Percentiles rank a stretch among this genome's conserved stretches.
Evolutionary conservation across 202 grass and related monocot genomes (phyloP).

Genomic region (Dendrocalamus latiflorus): DNA sequence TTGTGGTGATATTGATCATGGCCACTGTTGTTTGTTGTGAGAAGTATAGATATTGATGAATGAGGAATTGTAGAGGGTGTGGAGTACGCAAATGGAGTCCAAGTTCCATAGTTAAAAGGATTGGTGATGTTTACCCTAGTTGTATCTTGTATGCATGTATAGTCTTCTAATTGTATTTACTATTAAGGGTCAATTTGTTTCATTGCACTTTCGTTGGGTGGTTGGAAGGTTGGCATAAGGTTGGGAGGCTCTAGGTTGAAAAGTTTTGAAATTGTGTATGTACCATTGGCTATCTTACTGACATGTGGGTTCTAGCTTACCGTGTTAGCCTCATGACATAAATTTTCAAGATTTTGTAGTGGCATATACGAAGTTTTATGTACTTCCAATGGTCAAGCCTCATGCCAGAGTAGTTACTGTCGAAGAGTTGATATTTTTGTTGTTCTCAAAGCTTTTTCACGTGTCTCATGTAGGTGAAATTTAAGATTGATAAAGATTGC

Average conservation of each 20-base stretch:
- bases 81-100: neutral
- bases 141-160: neutral
- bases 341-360: neutral
- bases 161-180: neutral
- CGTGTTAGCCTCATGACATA: neutral
- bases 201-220: neutral
- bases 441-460: constrained; percentile 13
- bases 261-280: neutral
- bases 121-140: neutral
- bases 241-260: neutral
- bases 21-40: neutral
- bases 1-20: neutral
- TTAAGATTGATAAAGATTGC: constrained; percentile 80
- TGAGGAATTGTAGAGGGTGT: neutral
- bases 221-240: neutral
- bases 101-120: neutral
- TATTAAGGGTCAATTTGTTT: neutral
- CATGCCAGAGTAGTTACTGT: neutral
- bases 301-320: neutral
- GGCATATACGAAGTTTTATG: neutral
- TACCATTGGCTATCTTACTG: neutral
- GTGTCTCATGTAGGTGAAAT: constrained; percentile 67
- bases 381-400: neutral
- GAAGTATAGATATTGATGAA: neutral
- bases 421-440: neutral